Base-by-base conservation (phyloP, 768 basidiomycete genomes). In the Austroboletus festivus region DNA sequence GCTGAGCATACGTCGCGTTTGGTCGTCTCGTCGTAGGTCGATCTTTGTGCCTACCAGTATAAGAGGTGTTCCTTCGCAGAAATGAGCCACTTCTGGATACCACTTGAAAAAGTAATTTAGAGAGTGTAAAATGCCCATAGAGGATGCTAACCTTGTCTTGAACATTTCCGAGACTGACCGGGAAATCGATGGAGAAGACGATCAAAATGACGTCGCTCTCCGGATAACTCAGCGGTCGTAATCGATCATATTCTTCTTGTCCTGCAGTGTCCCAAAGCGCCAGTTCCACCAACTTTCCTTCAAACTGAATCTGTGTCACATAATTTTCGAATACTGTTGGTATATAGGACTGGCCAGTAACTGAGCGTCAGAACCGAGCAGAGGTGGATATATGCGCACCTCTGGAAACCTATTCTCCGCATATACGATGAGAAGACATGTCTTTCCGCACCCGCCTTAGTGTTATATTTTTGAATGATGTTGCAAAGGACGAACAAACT, bases 191-290 rank as follows among this genome's bases (percentile, higher is more conserved):
- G 11, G 90, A 92, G 74, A 95, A 96, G 23, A 94, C 92, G 58
- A 95, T 89, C 58, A 95, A 85, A 59, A 95, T 91, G 50, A 92
- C 89, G 62, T 91, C 81, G 74, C 84, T 87, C 68, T 93, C 89
- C 18, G 90, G 89, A 58, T 93, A 92, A 65, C 85, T 88, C 53
- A 93, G 74, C 18, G 89, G 89, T 56, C 89, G 78, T 47, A 93
- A 77, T 53, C 89, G 79, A 67, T 94, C 92, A 69, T 96, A 97
- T 72, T 97, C 93, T 70, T 97, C 93, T 67, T 96, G 93, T 22
- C 93, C 93, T 1, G 93, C 93, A 1, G 93, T 97, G 70, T 97
- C 93, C 93, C 95, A 99, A 16, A 99, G 76, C n/a, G 96, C 95
- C 37, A 99, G 80, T 62, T 96, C 92, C 52, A 99, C 83, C 18